These are phyloP conservation scores for Globomyces pollinis-pini DNA, from an alignment of 192 early-diverging fungal genomes.

Conservation along the genomic window DNA sequence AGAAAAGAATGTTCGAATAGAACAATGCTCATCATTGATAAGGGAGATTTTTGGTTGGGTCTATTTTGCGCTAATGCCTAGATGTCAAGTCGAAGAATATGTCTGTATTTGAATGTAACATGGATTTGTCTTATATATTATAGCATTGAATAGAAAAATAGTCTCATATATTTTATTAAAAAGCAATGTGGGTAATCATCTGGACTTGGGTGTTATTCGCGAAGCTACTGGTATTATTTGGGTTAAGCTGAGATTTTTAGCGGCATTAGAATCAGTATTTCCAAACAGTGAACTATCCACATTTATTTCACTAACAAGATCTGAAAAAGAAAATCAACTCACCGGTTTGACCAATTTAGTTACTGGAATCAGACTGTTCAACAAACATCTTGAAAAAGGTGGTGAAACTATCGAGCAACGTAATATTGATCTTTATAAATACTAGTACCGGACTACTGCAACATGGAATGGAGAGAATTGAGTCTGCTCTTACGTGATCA, in stretches of 20 bases:
- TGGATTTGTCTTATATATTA: too few species aligned
- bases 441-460: constrained; percentile 40
- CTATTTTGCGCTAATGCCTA: too few species aligned
- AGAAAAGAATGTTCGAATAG: constrained; percentile 38
- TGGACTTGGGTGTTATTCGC: constrained; percentile 49
- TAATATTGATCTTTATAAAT: constrained; percentile 13
- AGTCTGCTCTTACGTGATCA: constrained; percentile 13
- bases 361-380: constrained; percentile 53
- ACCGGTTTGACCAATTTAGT: constrained; percentile 52
- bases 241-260: constrained; percentile 18
- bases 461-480: constrained; percentile 28
- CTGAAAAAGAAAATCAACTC: constrained; percentile 52
- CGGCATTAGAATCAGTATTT: constrained; percentile 56
- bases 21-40: constrained; percentile 32
- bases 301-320: constrained; percentile 41
- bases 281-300: constrained; percentile 49
- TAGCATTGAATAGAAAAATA: constrained; percentile 50
- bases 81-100: constrained; percentile 39
- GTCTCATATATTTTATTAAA: constrained; percentile 46
- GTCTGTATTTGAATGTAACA: constrained; percentile 41
- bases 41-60: constrained; percentile 44
- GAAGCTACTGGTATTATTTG: constrained; percentile 45
- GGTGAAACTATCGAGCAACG: constrained; percentile 45
- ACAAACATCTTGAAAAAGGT: constrained; percentile 52
- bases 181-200: constrained; percentile 46